phyloP scores from a whole-genome alignment of 2,329 filamentous ascomycete species.

The Cytospora chrysosperma region DNA sequence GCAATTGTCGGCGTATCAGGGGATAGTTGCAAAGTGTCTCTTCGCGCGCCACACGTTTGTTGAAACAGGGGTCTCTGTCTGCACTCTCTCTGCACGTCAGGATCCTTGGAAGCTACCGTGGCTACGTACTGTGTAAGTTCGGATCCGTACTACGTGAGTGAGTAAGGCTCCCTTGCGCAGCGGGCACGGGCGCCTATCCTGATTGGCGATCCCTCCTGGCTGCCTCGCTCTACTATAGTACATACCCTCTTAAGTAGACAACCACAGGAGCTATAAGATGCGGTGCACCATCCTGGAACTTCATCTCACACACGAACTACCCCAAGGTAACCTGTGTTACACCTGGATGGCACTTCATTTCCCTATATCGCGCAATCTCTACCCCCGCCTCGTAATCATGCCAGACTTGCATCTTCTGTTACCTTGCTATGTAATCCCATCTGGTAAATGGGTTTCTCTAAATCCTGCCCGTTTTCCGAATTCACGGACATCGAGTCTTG shows the following conservation, averaged over 20 bases:
- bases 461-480: too few relatives aligned
- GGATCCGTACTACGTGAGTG: background rate
- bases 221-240: too few relatives aligned
- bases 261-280: background rate
- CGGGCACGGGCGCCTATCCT: background rate
- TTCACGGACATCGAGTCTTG: too few relatives aligned
- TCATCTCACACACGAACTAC: background rate
- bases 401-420: background rate
- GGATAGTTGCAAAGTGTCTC: constrained; percentile 21
- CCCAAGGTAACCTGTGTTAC: background rate
- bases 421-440: background rate
- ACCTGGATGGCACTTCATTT: background rate
- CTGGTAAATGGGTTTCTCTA: too few relatives aligned
- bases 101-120: constrained; percentile 4
- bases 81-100: constrained; percentile 4
- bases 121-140: background rate
- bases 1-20: background rate
- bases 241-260: too few relatives aligned
- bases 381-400: background rate
- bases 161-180: background rate
- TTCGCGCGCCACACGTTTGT: constrained; percentile 10
- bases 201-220: background rate
- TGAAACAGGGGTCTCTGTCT: constrained; percentile 21
- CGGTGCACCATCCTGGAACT: background rate
- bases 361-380: background rate